phyloP scores from a whole-genome alignment of 257 asterid genomes.

The Anisodus acutangulus region DNA sequence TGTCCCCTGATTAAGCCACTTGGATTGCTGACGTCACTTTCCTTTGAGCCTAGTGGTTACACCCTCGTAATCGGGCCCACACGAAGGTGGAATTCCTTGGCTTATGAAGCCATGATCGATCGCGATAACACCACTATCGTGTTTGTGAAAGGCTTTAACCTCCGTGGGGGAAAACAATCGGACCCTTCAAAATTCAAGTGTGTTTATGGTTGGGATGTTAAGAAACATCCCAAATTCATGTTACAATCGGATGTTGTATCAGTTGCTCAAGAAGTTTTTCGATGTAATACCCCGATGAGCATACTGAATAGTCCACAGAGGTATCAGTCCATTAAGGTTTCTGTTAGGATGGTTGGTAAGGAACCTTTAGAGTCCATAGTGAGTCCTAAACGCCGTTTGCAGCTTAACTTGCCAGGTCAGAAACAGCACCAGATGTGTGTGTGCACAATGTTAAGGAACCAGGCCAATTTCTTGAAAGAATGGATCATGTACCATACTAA shows the following conservation, averaged over 20 bases:
- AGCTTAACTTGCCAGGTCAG: not conserved
- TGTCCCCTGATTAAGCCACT: constrained; percentile 58
- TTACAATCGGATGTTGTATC: constrained; percentile 56
- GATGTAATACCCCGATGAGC: constrained; percentile 68
- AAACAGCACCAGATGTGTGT: constrained; percentile 61
- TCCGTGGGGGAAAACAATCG: constrained; percentile 58
- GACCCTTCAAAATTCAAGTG: constrained; percentile 64
- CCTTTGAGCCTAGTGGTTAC: constrained; percentile 42
- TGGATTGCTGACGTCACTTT: constrained; percentile 54
- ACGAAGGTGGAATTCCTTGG: constrained; percentile 63
- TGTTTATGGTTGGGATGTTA: constrained; percentile 59
- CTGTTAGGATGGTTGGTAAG: constrained; percentile 52
- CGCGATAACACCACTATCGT: constrained; percentile 69
- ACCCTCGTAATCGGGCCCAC: constrained; percentile 44
- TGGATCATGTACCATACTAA: constrained; percentile 66
- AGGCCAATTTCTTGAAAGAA: constrained; percentile 62
- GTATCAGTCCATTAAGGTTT: constrained; percentile 36
- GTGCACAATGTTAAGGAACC: constrained; percentile 83
- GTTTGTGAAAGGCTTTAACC: constrained; percentile 78
- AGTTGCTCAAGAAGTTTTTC: constrained; percentile 69
- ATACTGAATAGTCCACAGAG: constrained; percentile 40
- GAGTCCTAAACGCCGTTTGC: constrained; percentile 33
- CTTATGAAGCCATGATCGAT: constrained; percentile 72
- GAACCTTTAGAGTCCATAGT: constrained; percentile 54
- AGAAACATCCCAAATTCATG: constrained; percentile 33